Evolutionary conservation across 2,329 filamentous ascomycete species (phyloP), one percentile per base, ranked within the genome.

Genomic region (Alternaria viburni): DNA sequence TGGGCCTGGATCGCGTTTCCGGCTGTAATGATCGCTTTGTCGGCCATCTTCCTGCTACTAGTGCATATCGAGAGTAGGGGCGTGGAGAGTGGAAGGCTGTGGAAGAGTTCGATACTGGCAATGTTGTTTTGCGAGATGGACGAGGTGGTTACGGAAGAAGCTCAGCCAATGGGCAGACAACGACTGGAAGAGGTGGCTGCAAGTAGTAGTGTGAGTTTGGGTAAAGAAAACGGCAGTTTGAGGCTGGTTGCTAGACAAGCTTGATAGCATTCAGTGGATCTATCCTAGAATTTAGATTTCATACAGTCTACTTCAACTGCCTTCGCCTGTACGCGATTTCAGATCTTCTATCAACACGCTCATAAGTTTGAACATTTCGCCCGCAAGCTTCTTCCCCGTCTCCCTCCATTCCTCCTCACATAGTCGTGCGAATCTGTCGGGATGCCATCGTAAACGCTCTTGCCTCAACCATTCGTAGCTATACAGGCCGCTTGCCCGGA

Each of bases 361-460:
- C 21, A 79, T 70, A 43, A 77, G 66, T 63, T 80, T 80, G 32
- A 78, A 80, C 76, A 80, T 78, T 63, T 80, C 77, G 25, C 76
- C 77, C 1, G 74, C 74, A 65, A 77, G 59, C 52, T 64, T 74
- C 55, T 65, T 70, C 25, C 77, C 77, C 26, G 60, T 65, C 54
- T 79, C 77, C 43, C 76, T 71, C 66, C 68, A 80, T 7, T 61
- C 55, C 49, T 74, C 76, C 15, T 72, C 73, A 25, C 77, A 80
- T 36, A 80, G 30, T 30, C 77, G 49, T 12, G 76, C 77, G 62
- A 80, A 80, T 7, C 76, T 70, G 66, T 80, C 77, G 0, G 77
- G 77, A 72, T 80, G 77, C 77, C 77, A 80, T 12, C 75, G 57
- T 23, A 80, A 55, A 9, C 77, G 45, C 63, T 80, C 77, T 60